Conservation (phyloP, 306 rosid species). For the Acacia acuminata region DNA sequence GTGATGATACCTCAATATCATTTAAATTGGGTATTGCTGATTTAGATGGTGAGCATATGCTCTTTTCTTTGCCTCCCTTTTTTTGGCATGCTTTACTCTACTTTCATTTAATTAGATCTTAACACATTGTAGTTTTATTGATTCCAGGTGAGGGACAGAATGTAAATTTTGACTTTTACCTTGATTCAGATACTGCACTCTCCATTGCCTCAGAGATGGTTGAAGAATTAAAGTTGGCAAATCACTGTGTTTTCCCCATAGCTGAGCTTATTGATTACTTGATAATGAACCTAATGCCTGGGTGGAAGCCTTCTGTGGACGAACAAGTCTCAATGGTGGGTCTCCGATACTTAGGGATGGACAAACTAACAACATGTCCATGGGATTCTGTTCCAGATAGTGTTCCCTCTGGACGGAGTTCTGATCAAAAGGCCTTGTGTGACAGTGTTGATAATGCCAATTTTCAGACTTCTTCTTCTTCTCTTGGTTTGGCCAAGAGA, state of each 20-base stretch:
- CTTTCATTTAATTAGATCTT: not conserved
- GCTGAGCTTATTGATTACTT: slow-evolving; percentile 2
- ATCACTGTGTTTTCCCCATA: not conserved
- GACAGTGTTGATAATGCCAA: not conserved
- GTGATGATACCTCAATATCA: not conserved
- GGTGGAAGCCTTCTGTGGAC: not conserved
- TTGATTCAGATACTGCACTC: not conserved
- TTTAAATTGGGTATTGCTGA: slow-evolving; percentile 1
- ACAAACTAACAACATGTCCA: not conserved
- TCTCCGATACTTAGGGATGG: not conserved
- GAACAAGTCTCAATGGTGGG: too few species aligned
- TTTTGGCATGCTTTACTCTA: not conserved
- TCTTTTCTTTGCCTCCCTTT: not conserved
- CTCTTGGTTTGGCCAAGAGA: too few species aligned
- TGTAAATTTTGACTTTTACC: not conserved
- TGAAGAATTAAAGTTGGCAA: not conserved
- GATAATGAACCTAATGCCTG: not conserved
- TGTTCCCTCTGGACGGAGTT: not conserved
- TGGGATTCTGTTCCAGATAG: not conserved
- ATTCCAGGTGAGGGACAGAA: not conserved
- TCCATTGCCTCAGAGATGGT: not conserved
- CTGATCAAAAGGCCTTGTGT: not conserved
- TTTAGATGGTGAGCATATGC: not conserved
- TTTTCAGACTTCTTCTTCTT: too few species aligned
- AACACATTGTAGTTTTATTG: not conserved